Conservation (phyloP, 1,284 basidiomycete genomes). For the Psilocybe mexicana region DNA sequence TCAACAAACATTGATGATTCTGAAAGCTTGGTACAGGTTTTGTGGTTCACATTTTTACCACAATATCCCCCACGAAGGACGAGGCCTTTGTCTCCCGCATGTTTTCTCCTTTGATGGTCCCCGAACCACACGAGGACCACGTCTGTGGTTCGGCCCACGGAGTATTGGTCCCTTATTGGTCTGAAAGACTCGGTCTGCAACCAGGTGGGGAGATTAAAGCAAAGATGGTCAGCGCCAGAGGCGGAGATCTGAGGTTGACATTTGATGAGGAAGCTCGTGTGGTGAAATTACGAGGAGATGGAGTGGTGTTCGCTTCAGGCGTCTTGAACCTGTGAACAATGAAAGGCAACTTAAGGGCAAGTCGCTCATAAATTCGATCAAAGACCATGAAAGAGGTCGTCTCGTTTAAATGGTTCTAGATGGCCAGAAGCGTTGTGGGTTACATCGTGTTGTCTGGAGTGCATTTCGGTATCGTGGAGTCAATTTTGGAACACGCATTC, state of each 20-base stretch:
- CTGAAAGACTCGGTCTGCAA: slow-evolving; percentile 35
- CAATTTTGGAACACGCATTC: too few relatives aligned
- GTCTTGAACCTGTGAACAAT: slow-evolving; percentile 27
- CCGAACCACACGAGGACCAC: slow-evolving; percentile 49
- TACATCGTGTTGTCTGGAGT: too few relatives aligned
- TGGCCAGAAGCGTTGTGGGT: too few relatives aligned
- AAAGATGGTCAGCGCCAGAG: slow-evolving; percentile 52
- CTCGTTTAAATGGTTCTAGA: too few relatives aligned
- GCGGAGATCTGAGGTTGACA: slow-evolving; percentile 46
- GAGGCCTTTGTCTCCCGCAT: slow-evolving; percentile 52
- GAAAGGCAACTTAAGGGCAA: background rate
- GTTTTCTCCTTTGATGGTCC: slow-evolving; percentile 41
- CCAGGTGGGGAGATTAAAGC: slow-evolving; percentile 36
- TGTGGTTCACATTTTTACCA: slow-evolving; percentile 41
- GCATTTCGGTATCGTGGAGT: too few relatives aligned
- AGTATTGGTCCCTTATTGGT: slow-evolving; percentile 54
- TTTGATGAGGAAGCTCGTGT: slow-evolving; percentile 35
- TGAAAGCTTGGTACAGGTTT: slow-evolving; percentile 34
- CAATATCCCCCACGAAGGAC: slow-evolving; percentile 32
- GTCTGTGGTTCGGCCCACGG: slow-evolving; percentile 62
- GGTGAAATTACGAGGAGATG: slow-evolving; percentile 40
- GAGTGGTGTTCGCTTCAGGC: slow-evolving; percentile 36
- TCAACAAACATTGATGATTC: background rate
- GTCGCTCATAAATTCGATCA: too few relatives aligned
- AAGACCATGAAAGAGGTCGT: too few relatives aligned